Percentiles rank a stretch among this genome's conserved stretches.
These are phyloP conservation scores for Bassia scoparia DNA, from an alignment of 148 eudicot genomes.

Conservation along the genomic window DNA sequence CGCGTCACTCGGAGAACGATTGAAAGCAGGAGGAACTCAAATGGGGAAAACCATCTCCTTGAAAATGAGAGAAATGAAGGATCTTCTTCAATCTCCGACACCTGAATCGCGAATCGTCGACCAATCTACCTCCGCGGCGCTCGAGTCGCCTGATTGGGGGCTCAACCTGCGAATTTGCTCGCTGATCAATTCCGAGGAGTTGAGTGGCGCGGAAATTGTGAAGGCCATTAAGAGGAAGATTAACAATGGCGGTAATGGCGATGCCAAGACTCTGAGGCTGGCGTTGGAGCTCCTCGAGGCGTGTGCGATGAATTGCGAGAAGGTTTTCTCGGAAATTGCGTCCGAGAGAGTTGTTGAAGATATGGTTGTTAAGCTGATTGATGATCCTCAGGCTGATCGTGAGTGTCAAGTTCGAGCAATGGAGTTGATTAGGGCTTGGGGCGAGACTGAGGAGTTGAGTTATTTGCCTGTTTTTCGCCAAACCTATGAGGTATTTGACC, in stretches of 20 bases:
- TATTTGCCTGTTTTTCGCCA: conserved; percentile 89
- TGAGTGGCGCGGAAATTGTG: conserved; percentile 64
- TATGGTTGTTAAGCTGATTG: conserved; percentile 60
- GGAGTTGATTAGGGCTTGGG: conserved; percentile 92
- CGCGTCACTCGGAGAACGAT: conserved; percentile 68
- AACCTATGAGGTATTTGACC: conserved; percentile 55
- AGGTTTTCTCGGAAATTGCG: conserved; percentile 88
- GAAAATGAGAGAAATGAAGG: conserved; percentile 53
- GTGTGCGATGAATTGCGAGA: conserved; percentile 82
- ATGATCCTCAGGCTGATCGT: conserved; percentile 45
- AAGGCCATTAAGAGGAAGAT: conserved; percentile 67
- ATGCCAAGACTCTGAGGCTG: conserved; percentile 35
- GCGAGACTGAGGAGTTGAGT: conserved; percentile 70
- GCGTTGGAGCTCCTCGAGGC: conserved; percentile 68
- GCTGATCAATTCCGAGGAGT: conserved; percentile 50
- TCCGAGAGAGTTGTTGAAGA: conserved; percentile 93
- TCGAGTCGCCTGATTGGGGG: conserved; percentile 83
- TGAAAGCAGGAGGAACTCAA: conserved; percentile 59
- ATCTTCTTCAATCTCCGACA: conserved; percentile 60
- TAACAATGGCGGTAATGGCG: conserved; percentile 27
- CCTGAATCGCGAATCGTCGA: conserved; percentile 82
- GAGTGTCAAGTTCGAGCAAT: conserved; percentile 51
- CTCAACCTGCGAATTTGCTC: conserved; percentile 70
- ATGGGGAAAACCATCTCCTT: conserved; percentile 59
- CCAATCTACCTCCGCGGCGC: conserved; percentile 55